Percentiles rank a stretch among this genome's conserved stretches.
Conservation (phyloP, 2,329 filamentous ascomycete genomes). For the Raffaelea arxii region DNA sequence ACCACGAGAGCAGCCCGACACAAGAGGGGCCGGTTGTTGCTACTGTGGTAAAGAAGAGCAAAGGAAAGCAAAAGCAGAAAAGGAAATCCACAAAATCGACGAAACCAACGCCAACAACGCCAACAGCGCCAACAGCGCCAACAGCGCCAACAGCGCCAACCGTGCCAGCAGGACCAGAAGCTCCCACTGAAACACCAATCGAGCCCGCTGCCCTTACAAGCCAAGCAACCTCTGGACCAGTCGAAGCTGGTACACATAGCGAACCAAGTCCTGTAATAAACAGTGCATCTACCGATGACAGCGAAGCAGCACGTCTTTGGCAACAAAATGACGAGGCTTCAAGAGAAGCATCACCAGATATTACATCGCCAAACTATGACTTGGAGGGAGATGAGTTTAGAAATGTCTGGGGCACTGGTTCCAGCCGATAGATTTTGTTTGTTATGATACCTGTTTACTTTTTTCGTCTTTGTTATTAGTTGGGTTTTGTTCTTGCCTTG, state of each 20-base stretch:
- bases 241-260: neutral
- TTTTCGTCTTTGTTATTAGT: neutral
- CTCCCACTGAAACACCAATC: neutral
- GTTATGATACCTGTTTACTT: neutral
- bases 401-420: slow-evolving; percentile 13
- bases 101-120: no score
- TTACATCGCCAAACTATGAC: slow-evolving; percentile 10
- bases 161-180: neutral
- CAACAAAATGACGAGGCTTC: slow-evolving; percentile 4
- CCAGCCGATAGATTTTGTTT: neutral
- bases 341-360: neutral
- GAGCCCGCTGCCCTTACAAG: neutral
- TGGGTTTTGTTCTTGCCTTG: neutral
- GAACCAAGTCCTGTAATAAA: no score
- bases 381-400: slow-evolving; percentile 13
- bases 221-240: no score
- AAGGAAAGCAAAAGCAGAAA: slow-evolving; percentile 13
- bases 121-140: no score
- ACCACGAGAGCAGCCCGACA: neutral
- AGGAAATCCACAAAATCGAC: slow-evolving; percentile 2
- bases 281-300: no score
- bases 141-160: no score
- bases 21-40: neutral
- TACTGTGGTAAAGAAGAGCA: slow-evolving; percentile 11
- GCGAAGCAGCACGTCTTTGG: slow-evolving; percentile 14